A percentile compares a stretch with the other conserved stretches of the same genome.
Evolutionary conservation across 352 stramenopile species (phyloP).

Genomic region (Globisporangium acanthophoron): DNA sequence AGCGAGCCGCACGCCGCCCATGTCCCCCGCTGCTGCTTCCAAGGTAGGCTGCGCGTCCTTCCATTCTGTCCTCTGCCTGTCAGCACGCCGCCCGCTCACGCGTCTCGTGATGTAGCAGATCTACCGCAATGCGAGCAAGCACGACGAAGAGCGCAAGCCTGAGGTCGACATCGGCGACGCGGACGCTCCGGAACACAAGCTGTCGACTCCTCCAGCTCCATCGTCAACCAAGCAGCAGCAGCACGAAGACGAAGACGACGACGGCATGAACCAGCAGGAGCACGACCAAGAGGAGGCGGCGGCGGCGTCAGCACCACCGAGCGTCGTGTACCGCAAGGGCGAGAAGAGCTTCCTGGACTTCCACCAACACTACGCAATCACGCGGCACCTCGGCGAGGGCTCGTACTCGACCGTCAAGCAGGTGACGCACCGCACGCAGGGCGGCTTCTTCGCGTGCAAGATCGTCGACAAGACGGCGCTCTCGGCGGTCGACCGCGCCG

Average conservation of each 20-base stretch:
- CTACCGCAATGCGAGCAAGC: background rate
- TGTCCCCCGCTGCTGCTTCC: background rate
- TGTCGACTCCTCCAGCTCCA: background rate
- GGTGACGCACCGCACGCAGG: conserved; percentile 76
- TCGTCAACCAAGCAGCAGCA: background rate
- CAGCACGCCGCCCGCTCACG: no score
- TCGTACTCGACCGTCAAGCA: conserved; percentile 88
- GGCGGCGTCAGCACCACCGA: conserved; percentile 7
- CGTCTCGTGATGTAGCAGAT: background rate
- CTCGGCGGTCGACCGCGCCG: conserved; percentile 63
- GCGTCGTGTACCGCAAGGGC: conserved; percentile 56
- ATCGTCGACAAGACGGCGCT: conserved; percentile 80
- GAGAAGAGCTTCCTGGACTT: conserved; percentile 84
- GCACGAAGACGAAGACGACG: background rate
- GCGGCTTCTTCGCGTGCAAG: conserved; percentile 71
- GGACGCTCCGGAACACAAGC: background rate
- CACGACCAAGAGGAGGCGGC: background rate
- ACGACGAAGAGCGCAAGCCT: background rate
- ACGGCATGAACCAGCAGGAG: conserved; percentile 1
- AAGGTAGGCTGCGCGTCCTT: background rate
- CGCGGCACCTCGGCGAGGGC: conserved; percentile 71
- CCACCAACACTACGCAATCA: conserved; percentile 78
- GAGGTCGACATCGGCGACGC: background rate
- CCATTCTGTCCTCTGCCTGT: background rate
- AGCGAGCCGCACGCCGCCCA: background rate